These are phyloP conservation scores for Picochlorum sp. DNA, from an alignment of 139 green algal species.

Conservation along the genomic window DNA sequence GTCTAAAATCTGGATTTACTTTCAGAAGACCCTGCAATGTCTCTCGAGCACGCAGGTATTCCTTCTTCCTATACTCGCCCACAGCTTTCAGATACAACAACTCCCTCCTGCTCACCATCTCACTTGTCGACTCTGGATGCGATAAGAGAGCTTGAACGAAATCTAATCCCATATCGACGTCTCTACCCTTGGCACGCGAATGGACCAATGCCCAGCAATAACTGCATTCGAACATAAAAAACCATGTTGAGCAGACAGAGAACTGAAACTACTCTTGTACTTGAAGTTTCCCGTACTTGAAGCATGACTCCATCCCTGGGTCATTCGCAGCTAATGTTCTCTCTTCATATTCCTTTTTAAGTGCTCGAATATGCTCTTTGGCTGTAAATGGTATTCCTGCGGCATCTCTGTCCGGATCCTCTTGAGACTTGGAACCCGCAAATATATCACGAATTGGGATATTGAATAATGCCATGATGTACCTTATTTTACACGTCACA, in stretches of 20 bases:
- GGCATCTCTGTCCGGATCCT: neutral
- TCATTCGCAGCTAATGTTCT: neutral
- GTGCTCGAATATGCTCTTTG: neutral
- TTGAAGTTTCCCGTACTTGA: neutral
- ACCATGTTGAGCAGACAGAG: neutral
- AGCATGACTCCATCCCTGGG: neutral
- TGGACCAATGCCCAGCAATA: slow-evolving; percentile 2
- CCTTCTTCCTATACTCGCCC: neutral
- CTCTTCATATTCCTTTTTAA: slow-evolving; percentile 2
- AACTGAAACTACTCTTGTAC: too few relatives aligned
- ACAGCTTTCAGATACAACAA: slow-evolving; percentile 12
- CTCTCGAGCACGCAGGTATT: slow-evolving; percentile 2
- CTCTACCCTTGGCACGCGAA: neutral
- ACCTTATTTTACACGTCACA: too few relatives aligned
- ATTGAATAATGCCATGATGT: too few relatives aligned
- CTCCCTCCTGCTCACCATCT: slow-evolving; percentile 12
- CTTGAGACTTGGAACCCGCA: too few relatives aligned
- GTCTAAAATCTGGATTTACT: slow-evolving; percentile 8
- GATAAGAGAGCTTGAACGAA: neutral
- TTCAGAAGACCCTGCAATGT: slow-evolving; percentile 5
- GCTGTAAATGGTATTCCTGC: too few relatives aligned
- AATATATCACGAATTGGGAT: too few relatives aligned
- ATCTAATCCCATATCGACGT: neutral
- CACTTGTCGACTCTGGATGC: neutral
- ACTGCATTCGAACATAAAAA: neutral